phyloP scores from a whole-genome alignment of 169 alveolate species.

The Theileria annulata region DNA sequence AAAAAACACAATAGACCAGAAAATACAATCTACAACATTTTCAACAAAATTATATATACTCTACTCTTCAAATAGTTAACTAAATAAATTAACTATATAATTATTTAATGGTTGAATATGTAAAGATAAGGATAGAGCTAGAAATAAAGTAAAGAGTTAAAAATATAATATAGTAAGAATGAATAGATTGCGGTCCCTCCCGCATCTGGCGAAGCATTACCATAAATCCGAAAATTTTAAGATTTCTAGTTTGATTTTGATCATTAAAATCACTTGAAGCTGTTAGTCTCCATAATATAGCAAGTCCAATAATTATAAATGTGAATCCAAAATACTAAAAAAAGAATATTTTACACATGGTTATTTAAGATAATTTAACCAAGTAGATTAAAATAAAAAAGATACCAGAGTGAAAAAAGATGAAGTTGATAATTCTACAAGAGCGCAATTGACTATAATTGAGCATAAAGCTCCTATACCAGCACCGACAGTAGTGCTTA shows the following conservation, averaged over 20 bases:
- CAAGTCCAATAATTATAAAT: conserved; percentile 85
- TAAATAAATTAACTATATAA: too few species aligned
- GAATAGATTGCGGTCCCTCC: too few species aligned
- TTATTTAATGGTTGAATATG: too few species aligned
- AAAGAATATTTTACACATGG: not conserved
- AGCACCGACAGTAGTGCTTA: conserved; percentile 84
- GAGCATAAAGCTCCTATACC: conserved; percentile 85
- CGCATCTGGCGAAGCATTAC: conserved; percentile 32
- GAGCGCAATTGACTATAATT: conserved; percentile 88
- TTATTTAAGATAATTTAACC: not conserved
- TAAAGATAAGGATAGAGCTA: conserved; percentile 4
- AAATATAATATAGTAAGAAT: conserved; percentile 45
- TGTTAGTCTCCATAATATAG: conserved; percentile 85
- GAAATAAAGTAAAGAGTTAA: conserved; percentile 30
- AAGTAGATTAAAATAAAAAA: conserved; percentile 1
- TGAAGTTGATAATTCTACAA: conserved; percentile 89
- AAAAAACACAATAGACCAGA: conserved; percentile 90
- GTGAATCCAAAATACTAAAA: conserved; percentile 86
- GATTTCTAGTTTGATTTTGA: conserved; percentile 63
- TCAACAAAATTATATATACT: not conserved
- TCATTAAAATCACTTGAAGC: conserved; percentile 66
- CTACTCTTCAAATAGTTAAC: too few species aligned
- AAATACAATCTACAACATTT: conserved; percentile 68
- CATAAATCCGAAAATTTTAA: conserved; percentile 74
- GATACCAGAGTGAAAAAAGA: conserved; percentile 87